Base-by-base conservation (phyloP, 1,139 yeast genomes). In the Taphrina deformans region DNA sequence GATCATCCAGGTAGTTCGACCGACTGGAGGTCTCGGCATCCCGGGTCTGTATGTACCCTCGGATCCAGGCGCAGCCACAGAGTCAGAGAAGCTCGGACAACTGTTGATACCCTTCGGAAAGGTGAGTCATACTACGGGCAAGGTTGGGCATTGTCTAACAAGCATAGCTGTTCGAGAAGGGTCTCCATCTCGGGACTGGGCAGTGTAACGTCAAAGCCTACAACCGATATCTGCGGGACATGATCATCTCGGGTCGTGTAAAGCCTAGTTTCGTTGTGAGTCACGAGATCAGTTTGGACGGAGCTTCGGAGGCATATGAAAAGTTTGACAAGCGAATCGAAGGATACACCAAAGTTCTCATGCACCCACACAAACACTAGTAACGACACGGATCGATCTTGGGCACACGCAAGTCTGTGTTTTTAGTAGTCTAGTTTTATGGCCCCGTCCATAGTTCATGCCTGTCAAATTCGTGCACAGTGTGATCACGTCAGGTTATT, bases 221-320 rank as follows among this genome's bases (percentile, higher is more conserved):
- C 60, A 55, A 55, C 21, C 48, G 60, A 24, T 55, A 55, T 24
- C 38, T 55, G 50, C 48, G 60, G 10, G 60, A 55, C 18, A 18
- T 55, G 50, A 55, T 55, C 50, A 55, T 55, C 38, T 31, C 48
- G 16, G 60, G 60, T 1, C 31, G 50, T n/a, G 60, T 50, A 7
- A 55, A 55, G 35, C 60, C 60, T 10, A 55, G 60, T 50, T 55
- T 55, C 50, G 60, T 55, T 21, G 60, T 55, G 33, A 38, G 50
- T 3, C 60, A 55, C 60, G 50, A 41, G 35, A 41, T 55, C 7
- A 27, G 44, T 27, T 35, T 51, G 14, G 55, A 33, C 16, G 44
- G 44, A 14, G 55, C 55, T 6, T 21, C 48, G 14, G 60, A 55
- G 33, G 60, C 60, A 23, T 55, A 55, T 24, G 50, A 55, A n/a